Evolutionary conservation across 805 yeast species (phyloP), one percentile per base, ranked within the genome.

Genomic region (Candida xyloterini): DNA sequence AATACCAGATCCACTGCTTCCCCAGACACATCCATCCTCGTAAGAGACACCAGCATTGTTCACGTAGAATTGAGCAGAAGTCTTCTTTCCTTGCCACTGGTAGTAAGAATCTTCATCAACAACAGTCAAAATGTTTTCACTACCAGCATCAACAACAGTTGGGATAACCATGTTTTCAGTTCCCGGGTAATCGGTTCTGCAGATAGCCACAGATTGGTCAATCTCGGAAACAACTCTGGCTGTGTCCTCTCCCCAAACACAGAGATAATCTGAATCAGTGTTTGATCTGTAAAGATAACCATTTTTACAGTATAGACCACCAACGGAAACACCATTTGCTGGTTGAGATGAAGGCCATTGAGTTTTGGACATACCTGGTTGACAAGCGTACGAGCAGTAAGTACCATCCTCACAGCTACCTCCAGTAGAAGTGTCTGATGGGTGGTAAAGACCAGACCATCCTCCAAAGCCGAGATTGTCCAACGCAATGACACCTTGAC

Each of bases 141-240:
- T 67, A 44, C 81, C 81, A 26, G 75, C 79, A 27, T 63, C 56
- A 42, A 81, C 77, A 48, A 76, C 71, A 44, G 87, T 80, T 58
- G 89, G 89, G 45, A 81, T 70, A 55, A 73, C 80, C 89, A 81
- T 81, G 67, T 81, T 81, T 70, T 81, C 89, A 38, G 88, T 77
- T 66, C 89, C 89, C 55, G 89, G 89, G 67, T 81, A 81, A 63
- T 81, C 89, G 47, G 89, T 81, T 71, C 86, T 76, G 65, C 89
- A 81, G 44, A 81, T 69, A 32, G 87, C 80, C 47, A 82, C 81
- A 31, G 68, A 66, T 44, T 76, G 59, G 47, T 56, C 56, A 40
- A 79, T 60, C 47, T 79, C 62, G 44, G 78, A 73, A 30, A 66
- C 71, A 42, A 79, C 83, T 37, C 56, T 52, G 37, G 86, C 84